A percentile compares a stretch with the other conserved stretches of the same genome.
phyloP scores from a whole-genome alignment of 192 early-diverging fungal species.

The Umbelopsis sp. region DNA sequence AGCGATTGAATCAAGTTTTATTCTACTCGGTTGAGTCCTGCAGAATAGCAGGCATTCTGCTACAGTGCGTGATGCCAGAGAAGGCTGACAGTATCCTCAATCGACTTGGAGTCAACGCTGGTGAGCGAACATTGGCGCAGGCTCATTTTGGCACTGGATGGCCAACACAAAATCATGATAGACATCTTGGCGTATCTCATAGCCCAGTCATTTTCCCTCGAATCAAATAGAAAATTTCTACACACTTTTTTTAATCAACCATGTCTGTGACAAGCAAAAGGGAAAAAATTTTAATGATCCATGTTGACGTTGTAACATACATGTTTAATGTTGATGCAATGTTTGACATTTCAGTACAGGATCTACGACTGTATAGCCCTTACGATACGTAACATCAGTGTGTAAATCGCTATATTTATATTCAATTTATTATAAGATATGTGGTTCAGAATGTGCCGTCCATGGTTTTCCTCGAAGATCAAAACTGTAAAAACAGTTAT shows the following conservation, averaged over 20 bases:
- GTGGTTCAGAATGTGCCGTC: not conserved
- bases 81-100: conserved; percentile 71
- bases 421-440: not conserved
- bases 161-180: conserved; percentile 20
- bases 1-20: conserved; percentile 62
- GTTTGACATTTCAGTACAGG: too few species aligned
- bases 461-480: conserved; percentile 20
- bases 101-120: conserved; percentile 54
- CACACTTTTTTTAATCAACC: too few species aligned
- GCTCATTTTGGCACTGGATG: conserved; percentile 64
- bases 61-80: conserved; percentile 86
- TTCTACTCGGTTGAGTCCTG: conserved; percentile 78
- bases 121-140: conserved; percentile 62
- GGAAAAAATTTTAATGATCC: too few species aligned
- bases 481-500: conserved; percentile 20
- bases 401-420: not conserved
- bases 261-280: too few species aligned
- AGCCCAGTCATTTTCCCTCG: conserved; percentile 3
- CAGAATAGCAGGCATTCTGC: conserved; percentile 69
- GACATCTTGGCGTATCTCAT: not conserved
- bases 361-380: not conserved
- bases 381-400: too few species aligned
- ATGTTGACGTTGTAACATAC: too few species aligned
- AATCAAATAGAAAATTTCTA: conserved; percentile 9
- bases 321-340: too few species aligned